phyloP scores from a whole-genome alignment of 306 rosid genomes.

The Vicia sativa region DNA sequence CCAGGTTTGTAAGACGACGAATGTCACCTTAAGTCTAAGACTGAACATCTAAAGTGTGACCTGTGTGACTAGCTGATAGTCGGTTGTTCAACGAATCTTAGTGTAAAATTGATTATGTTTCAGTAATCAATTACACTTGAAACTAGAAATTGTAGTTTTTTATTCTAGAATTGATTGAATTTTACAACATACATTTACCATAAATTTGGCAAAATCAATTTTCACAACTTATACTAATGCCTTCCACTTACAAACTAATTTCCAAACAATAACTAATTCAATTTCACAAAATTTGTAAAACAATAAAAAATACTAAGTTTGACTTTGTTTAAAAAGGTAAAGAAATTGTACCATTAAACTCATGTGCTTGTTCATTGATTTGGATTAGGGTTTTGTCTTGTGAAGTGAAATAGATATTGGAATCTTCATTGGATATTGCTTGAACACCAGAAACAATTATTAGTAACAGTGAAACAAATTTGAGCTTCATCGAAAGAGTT shows the following conservation, averaged over 20 bases:
- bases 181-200: too few relatives aligned
- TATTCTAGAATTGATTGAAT: too few relatives aligned
- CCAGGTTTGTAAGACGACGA: neutral
- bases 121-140: too few relatives aligned
- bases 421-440: neutral
- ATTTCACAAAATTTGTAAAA: neutral
- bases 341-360: neutral
- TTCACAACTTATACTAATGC: too few relatives aligned
- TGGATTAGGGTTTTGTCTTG: too few relatives aligned
- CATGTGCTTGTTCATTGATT: slow-evolving; percentile 18
- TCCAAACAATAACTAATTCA: neutral
- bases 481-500: neutral
- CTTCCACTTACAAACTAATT: neutral
- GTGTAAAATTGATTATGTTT: too few relatives aligned
- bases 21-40: neutral
- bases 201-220: too few relatives aligned
- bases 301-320: neutral
- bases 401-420: too few relatives aligned
- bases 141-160: too few relatives aligned
- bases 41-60: neutral
- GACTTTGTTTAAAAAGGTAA: neutral
- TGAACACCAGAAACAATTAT: neutral
- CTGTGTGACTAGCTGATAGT: neutral
- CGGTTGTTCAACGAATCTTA: neutral
- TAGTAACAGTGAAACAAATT: too few relatives aligned